Evolutionary conservation across 2,329 filamentous ascomycete genomes (phyloP), one percentile per base, ranked within the genome.

Genomic region (Acrocalymma vagum): DNA sequence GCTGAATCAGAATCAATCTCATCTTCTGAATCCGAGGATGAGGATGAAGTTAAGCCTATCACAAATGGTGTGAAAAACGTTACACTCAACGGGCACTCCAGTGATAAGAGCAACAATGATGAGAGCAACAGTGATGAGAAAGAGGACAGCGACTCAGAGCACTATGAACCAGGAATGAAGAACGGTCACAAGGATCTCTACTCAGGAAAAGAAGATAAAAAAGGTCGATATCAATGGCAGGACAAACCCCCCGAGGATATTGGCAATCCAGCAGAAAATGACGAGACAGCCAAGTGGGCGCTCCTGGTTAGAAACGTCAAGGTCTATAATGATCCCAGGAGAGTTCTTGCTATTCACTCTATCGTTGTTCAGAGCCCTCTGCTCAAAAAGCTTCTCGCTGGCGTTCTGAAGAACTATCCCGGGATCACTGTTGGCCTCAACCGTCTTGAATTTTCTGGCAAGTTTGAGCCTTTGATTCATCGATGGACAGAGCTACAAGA

Each of bases 391-490:
- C 73, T 83, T 4, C 72, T 88, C 0, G 71, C 71, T 6, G 70
- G 76, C 4, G 75, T 86, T 6, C 72, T 87, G 10, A 72, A 76
- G 3, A 78, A 74, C 11, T 87, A 86, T 42, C 80, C 81, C 0
- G 83, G 84, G 1, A 73, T 88, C 21, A 81, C 82, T 1, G 78
- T 80, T 18, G 77, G 75, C n/a, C 71, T 88, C 9, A 75, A 82
- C n/a, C 78, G 82, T 1, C 72, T 88, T 1, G 80, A 81, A 42
- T 86, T 89, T 45, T 63, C 69, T 8, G 78, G 77, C 0, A 82
- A 81, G 0, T 88, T 88, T 45, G 73, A 81, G 53, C 81, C 82
- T 0, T 81, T 89, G 32, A 80, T 87, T 26, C 84, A 89, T 63
- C 78, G 85, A 21, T 88, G 84, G 83, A 69, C 60, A 0, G 62